Evolutionary conservation across 495 filamentous ascomycete species (phyloP), one percentile per base, ranked within the genome.

Genomic region (Neurospora sp.): DNA sequence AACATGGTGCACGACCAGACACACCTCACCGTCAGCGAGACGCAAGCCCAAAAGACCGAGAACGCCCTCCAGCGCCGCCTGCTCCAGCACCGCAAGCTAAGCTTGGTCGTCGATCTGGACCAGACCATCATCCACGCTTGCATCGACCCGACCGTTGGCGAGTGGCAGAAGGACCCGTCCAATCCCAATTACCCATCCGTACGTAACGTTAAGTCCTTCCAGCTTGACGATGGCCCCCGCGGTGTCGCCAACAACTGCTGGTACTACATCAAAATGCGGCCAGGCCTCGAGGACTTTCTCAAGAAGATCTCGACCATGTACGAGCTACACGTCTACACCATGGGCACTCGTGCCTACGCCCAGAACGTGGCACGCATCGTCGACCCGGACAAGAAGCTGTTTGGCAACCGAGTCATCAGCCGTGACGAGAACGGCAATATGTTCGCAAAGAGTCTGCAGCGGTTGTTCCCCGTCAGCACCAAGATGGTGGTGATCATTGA

Each of bases 401-500:
- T 99, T 78, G 95, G 92, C 4, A 93, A 97, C 79, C 88, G 96
- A 62, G 94, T 99, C 78, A 91, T 99, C 75, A 97, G 94, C 78
- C 91, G 96, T 72, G 94, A 98, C 78, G 96, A 99, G 81, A 99
- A 94, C 79, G 94, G 94, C 46, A 97, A 92, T 78, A 88, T 98
- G 82, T 92, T 89, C 3, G 89, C 91, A 54, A 99, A 99, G 85
- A 95, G 89, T 73, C 86, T 99, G 8, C 91, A 97, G 78, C 89
- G 96, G 18, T 81, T 99, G 41, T 99, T 99, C 81, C 96, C 96
- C 18, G 92, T 96, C 59, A 96, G 97, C 82, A 98, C 94, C 11
- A 95, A 97, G 83, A 99, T 99, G 96, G 96, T 97, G 23, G 94
- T 97, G 38, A 97, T 99, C 78, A 99, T 99, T 74, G 96, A 99